Conservation (phyloP, 1,284 basidiomycete genomes). For the Cutaneotrichosporon cyanovorans region DNA sequence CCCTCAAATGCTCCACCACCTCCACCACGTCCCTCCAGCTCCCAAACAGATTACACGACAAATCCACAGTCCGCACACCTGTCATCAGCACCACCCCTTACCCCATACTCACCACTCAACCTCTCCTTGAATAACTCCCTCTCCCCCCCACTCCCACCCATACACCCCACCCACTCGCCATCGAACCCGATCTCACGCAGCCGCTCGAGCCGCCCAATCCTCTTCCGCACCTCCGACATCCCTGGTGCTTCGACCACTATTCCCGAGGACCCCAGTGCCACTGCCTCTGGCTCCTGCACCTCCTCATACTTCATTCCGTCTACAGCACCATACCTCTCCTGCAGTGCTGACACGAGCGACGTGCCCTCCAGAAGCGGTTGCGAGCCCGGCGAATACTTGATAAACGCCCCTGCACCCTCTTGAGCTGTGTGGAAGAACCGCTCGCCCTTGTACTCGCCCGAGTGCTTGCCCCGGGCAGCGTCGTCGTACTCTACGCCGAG, state of each 20-base stretch:
- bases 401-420: constrained; percentile 39
- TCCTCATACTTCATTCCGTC: constrained; percentile 44
- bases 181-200: constrained; percentile 74
- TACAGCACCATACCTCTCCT: constrained; percentile 56
- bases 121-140: constrained; percentile 22
- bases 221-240: constrained; percentile 65
- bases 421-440: constrained; percentile 58
- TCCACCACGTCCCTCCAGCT: constrained; percentile 62
- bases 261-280: constrained; percentile 69
- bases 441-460: constrained; percentile 67
- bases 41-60: constrained; percentile 69
- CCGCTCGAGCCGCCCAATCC: constrained; percentile 59
- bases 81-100: constrained; percentile 15
- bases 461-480: constrained; percentile 71
- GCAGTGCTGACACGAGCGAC: constrained; percentile 67
- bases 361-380: constrained; percentile 49
- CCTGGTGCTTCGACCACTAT: constrained; percentile 83
- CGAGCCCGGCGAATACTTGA: constrained; percentile 18
- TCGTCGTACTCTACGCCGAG: constrained; percentile 95
- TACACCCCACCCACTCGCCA: constrained; percentile 52
- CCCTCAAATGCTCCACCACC: constrained; percentile 59
- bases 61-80: constrained; percentile 73
- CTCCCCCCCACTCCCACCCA: constrained; percentile 50
- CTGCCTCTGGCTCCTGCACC: constrained; percentile 13
- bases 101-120: constrained; percentile 18